Percentiles rank a stretch among this genome's conserved stretches.
Evolutionary conservation across 176 grass and related monocot species (phyloP).

Genomic region (Oryza meyeriana): DNA sequence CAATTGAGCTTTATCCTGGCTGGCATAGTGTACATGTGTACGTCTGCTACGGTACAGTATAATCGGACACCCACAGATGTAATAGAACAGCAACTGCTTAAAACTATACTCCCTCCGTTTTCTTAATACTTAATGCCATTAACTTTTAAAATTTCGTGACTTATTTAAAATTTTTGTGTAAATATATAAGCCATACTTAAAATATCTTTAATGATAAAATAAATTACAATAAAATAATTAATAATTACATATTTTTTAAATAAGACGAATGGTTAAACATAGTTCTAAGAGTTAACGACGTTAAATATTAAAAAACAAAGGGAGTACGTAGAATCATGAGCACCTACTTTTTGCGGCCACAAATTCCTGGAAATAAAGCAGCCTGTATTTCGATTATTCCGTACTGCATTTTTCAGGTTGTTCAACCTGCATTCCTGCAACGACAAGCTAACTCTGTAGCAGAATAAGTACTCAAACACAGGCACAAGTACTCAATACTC

Average conservation of each 20-base stretch:
- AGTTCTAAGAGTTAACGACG: no score
- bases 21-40: not conserved
- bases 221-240: no score
- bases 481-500: not conserved
- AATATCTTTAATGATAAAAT: no score
- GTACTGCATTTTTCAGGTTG: not conserved
- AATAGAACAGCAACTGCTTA: not conserved
- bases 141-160: no score
- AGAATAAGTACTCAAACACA: not conserved
- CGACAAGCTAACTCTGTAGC: no score
- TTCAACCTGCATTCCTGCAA: not conserved
- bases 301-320: no score
- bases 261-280: no score
- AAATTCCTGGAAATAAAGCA: constrained; percentile 1
- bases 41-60: not conserved
- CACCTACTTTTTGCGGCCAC: not conserved
- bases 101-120: no score
- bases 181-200: no score
- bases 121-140: no score
- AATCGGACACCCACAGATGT: not conserved
- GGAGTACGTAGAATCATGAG: not conserved
- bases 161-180: no score
- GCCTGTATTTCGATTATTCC: not conserved
- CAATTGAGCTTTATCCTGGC: not conserved
- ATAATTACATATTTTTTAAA: no score